Evolutionary conservation across 495 filamentous ascomycete genomes (phyloP).

Genomic region (Penicillium riverlandense): DNA sequence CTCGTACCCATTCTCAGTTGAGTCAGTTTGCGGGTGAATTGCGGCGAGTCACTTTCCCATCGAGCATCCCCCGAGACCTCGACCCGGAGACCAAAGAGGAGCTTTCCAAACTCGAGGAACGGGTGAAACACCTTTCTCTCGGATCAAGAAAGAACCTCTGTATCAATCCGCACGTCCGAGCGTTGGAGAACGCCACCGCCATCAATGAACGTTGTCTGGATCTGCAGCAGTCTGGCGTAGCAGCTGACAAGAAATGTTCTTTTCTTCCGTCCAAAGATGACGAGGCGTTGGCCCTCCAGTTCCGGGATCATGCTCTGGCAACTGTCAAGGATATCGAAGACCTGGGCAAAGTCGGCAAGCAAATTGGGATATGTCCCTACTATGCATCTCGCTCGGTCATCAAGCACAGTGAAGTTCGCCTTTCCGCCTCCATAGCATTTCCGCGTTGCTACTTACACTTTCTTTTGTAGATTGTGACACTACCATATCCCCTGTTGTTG

Average conservation of each 20-base stretch:
- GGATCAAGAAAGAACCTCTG: constrained; percentile 91
- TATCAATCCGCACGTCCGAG: constrained; percentile 76
- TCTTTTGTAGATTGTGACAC: constrained; percentile 68
- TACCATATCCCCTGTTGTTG: constrained; percentile 86
- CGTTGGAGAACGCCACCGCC: constrained; percentile 63
- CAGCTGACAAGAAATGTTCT: constrained; percentile 62
- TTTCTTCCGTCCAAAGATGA: constrained; percentile 75
- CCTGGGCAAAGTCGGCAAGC: constrained; percentile 66
- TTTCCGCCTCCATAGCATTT: too few relatives aligned
- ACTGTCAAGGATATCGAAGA: constrained; percentile 92
- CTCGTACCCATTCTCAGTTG: constrained; percentile 89
- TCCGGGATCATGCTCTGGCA: constrained; percentile 83
- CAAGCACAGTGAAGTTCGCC: constrained; percentile 63
- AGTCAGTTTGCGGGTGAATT: constrained; percentile 91
- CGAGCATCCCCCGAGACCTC: constrained; percentile 39
- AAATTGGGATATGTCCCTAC: constrained; percentile 84
- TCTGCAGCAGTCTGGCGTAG: constrained; percentile 67
- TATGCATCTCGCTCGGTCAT: constrained; percentile 84
- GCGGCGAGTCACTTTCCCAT: constrained; percentile 70
- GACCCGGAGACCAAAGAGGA: constrained; percentile 14
- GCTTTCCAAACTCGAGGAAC: constrained; percentile 42
- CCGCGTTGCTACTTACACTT: not conserved
- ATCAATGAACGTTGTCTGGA: constrained; percentile 97
- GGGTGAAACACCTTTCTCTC: constrained; percentile 76
- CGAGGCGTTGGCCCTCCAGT: constrained; percentile 62